Evolutionary conservation across 78 protist genomes (phyloP), one percentile per base, ranked within the genome.

Genomic region (Emiliania huxleyi): DNA sequence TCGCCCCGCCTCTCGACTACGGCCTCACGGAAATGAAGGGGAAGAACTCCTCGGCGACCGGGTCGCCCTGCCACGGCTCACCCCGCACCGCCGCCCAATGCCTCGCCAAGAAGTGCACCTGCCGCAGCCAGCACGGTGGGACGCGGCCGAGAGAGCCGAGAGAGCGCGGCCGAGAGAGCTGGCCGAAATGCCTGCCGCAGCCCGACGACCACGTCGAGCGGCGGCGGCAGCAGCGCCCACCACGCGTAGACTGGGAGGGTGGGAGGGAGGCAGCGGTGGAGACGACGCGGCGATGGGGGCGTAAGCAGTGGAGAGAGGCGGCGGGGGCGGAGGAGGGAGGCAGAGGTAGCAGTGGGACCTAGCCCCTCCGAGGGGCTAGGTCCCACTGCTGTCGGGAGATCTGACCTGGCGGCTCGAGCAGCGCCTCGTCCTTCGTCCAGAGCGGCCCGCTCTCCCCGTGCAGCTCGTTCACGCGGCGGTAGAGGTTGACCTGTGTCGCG

Each of bases 161-260:
- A 52, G 15, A 52, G 62, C 29, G 62, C 15, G 29, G 62, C 62
- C n/a, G n/a, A n/a, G n/a, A n/a, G n/a, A n/a, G n/a, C n/a, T n/a
- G 62, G 29, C 15, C 62, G 8, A 52, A 8, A 15, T 15, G 15
- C 62, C 62, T 87, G 91, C 19, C 91, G 91, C 0, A 87, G 48
- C 26, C 91, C 91, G 29, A 87, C 91, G 44, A 87, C 46, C 18
- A 87, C 48, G 22, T 87, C 91, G n/a, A 87, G 21, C 5, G 91
- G 91, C 46, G 91, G 91, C 1, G 91, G 91, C 29, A 87, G 91
- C 12, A 52, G n/a, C 33, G 91, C 91, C 91, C 91, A 87, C 91
- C 91, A 87, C 43, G 91, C 71, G 46, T 87, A n/a, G n/a, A n/a
- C n/a, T n/a, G n/a, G n/a, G n/a, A n/a, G n/a, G n/a, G n/a, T n/a